Evolutionary conservation across 139 green algal genomes (phyloP), one percentile per base, ranked within the genome.

Genomic region (Chlamydomonas eustigma): DNA sequence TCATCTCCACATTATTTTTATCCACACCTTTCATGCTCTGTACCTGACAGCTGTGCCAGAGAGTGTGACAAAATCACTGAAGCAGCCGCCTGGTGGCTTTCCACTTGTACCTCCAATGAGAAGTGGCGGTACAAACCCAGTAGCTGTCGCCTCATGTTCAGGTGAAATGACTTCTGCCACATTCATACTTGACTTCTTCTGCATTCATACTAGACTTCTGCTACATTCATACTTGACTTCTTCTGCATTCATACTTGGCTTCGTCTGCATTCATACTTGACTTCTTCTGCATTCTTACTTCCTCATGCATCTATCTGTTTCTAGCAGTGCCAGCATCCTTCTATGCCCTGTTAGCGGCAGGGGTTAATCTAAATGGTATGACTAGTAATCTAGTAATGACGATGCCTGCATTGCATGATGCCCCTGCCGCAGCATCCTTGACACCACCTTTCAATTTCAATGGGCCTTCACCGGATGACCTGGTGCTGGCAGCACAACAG

Each of bases 391-490:
- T 58, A 58, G 44, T 12, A 12, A 18, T 18, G 44, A 18, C 44
- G 5, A 50, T 51, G 39, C 39, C 64, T 86, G 66, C 71, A 39
- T 1, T 28, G 37, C 39, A 35, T 50, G 58, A 24, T 35, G 18
- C 38, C 12, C n/a, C 24, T 4, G 5, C 37, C 39, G 35, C 64
- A 74, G 44, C 64, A 70, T 58, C 74, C 51, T 64, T 2, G 37
- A 72, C n/a, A 69, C 34, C 12, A 4, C 37, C 12, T 24, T 58
- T 50, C 28, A n/a, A 77, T 0, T 94, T 94, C 58, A 80, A 83
- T 79, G 84, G 81, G 37, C 88, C 88, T 22, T 94, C 89, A 2
- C 90, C 90, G 0, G 90, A 94, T 58, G 90, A 93, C 63, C 64
- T 25, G 0, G 85, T 92, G 6, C 69, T 72, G 0, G 70, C 63